These are phyloP conservation scores for Pichia kluyveri DNA, from an alignment of 805 yeast species.

Conservation along the genomic window DNA sequence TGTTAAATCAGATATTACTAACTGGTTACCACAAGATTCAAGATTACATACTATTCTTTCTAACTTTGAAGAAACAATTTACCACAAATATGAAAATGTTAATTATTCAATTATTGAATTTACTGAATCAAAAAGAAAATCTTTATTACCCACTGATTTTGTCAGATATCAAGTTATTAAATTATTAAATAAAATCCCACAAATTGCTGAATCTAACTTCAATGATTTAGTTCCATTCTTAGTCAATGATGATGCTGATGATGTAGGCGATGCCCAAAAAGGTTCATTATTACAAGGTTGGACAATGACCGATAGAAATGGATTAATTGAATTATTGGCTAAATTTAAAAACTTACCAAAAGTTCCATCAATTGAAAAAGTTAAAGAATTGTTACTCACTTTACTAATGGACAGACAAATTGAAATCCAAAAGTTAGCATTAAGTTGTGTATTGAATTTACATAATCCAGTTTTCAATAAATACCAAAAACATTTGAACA, in stretches of 20 bases:
- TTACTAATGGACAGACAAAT: constrained; percentile 53
- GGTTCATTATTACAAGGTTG: constrained; percentile 18
- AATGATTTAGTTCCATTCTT: constrained; percentile 50
- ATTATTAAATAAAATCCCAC: constrained; percentile 49
- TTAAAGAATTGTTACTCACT: constrained; percentile 43
- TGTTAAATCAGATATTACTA: constrained; percentile 9
- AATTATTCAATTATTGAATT: constrained; percentile 30
- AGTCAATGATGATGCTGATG: constrained; percentile 28
- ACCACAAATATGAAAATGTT: constrained; percentile 27
- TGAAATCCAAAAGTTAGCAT: constrained; percentile 62
- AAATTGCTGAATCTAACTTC: constrained; percentile 59
- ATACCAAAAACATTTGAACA: constrained; percentile 64
- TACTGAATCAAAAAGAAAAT: constrained; percentile 30
- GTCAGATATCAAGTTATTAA: constrained; percentile 50
- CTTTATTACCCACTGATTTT: constrained; percentile 31
- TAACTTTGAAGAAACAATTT: constrained; percentile 18
- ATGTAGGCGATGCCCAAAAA: constrained; percentile 23
- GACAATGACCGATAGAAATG: constrained; percentile 40
- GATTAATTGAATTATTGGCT: constrained; percentile 52
- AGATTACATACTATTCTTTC: constrained; percentile 35
- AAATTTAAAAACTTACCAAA: constrained; percentile 55
- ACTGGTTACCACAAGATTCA: constrained; percentile 37
- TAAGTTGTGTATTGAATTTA: constrained; percentile 60
- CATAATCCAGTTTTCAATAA: constrained; percentile 49
- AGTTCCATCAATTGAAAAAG: constrained; percentile 41